Percentiles rank a stretch among this genome's conserved stretches.
Evolutionary conservation across 2,329 filamentous ascomycete species (phyloP).

Genomic region (Penicillium polonicum): DNA sequence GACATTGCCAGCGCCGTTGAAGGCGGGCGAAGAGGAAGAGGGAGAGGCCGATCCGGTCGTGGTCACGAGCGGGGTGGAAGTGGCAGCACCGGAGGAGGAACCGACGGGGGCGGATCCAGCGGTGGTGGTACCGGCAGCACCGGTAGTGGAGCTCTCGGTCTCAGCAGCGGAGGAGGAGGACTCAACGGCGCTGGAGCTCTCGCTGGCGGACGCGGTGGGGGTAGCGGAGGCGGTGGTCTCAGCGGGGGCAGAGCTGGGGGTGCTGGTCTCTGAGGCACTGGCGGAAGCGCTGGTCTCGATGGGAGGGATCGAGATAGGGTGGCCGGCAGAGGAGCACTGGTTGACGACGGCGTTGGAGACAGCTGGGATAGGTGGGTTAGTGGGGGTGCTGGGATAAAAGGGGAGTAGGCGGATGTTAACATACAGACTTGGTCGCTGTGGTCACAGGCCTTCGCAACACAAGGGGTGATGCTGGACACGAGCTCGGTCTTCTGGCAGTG

Average conservation of each 20-base stretch:
- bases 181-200: conserved; percentile 9
- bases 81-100: conserved; percentile 15
- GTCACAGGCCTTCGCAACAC: conserved; percentile 46
- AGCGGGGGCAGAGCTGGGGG: conserved; percentile 9
- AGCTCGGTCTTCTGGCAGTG: conserved; percentile 50
- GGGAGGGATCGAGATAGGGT: conserved; percentile 39
- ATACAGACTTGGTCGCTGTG: conserved; percentile 40
- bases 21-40: conserved; percentile 23
- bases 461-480: conserved; percentile 45
- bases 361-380: conserved; percentile 22
- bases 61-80: conserved; percentile 20
- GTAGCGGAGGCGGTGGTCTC: conserved; percentile 10
- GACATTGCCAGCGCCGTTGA: conserved; percentile 25
- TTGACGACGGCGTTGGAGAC: conserved; percentile 38
- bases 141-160: not conserved
- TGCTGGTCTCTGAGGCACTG: conserved; percentile 4
- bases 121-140: conserved; percentile 10
- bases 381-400: not conserved
- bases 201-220: conserved; percentile 5
- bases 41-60: conserved; percentile 14
- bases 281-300: conserved; percentile 22
- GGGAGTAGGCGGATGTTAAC: conserved; percentile 3
- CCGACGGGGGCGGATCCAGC: conserved; percentile 6
- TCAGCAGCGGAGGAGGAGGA: conserved; percentile 5
- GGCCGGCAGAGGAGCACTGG: conserved; percentile 37